Evolutionary conservation across 2,329 filamentous ascomycete genomes (phyloP), one percentile per base, ranked within the genome.

Genomic region (Microascus cirrosus): DNA sequence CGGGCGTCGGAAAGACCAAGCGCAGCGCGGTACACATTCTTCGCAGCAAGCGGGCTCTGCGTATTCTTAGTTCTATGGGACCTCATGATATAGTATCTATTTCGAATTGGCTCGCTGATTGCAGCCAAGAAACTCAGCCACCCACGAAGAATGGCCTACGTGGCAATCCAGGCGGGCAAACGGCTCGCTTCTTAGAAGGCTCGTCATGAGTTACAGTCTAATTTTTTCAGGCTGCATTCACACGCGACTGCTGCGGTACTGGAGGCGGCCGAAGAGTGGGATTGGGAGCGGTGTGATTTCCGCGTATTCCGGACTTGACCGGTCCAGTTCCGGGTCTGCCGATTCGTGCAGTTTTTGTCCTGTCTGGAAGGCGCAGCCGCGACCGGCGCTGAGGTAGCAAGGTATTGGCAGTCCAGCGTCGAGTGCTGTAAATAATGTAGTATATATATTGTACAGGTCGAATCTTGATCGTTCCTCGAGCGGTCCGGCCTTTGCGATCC

Each of bases 21-120:
- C 71, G 80, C 85, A 51, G 89, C 89, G 34, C 84, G 86, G 67
- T 85, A 85, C 64, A 89, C 90, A 0, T 93, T 93, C 65, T 92
- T 88, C 69, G 86, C 85, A n/a, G 87, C 87, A 4, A 84, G 86
- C 59, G 85, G 87, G 1, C 71, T 94, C 55, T 91, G 89, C 70
- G 77, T 83, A 28, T 87, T 88, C 67, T 73, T 94, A 63, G 78
- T 94, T 36, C 71, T 88, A 24, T 93, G 88, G 87, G 89, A 94
- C 75, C 71, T 92, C 63, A 73, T 93, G 42, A 77, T 83, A 68
- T 79, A 64, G 66, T 50, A 48, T 24, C 22, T 12, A 50, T 22
- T 3, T 48, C 28, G 22, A 12, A 50, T 24, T 4, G 5, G 3
- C 45, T 10, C 20, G n/a, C 22, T 50, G 45, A 20, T 22, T 22